Base-by-base conservation (phyloP, 2,329 filamentous ascomycete species). In the Clarireedia homoeocarpa region DNA sequence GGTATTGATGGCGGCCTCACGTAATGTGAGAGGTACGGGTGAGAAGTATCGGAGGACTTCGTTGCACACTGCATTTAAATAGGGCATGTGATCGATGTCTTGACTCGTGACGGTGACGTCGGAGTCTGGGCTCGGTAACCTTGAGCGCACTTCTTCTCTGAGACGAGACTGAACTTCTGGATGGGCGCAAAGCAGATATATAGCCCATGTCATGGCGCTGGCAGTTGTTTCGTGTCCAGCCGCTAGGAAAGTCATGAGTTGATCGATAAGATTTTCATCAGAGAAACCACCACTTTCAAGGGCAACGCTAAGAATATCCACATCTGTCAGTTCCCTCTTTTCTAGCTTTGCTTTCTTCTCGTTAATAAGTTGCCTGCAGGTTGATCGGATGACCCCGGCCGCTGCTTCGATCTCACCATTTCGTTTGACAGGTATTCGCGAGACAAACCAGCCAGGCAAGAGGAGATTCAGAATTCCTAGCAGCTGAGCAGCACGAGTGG, bases 231-330 rank as follows among this genome's bases (percentile, higher is more conserved):
- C 88, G 69, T 92, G 89, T 23, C 85, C 86, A 0, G 90, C 90
- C 0, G 86, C 86, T 5, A 95, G 80, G 74, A 95, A 94, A 0
- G 89, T 95, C 88, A 95, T 94, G 68, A 94, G 80, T 71, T 95
- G 90, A 69, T 94, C 87, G 38, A 90, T 81, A n/a, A 95, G 80
- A 58, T 89, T 83, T 49, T 90, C 86, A 60, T 94, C 88, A 12
- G 74, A 80, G 71, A 95, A 94, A 5, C 77, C 82, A 48, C 87
- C 88, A 40, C 84, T 89, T 67, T 85, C 80, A 48, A 95, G 75
- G 15, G 90, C 90, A 0, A 92, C 86, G 1, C 86, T 89, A 36
- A 95, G 75, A 57, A 96, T 94, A 69, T 95, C 90, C 6, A 81
- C 70, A 47, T 84, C 83, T 1, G 71, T 72, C 24, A 72, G 70